Base-by-base conservation (phyloP, 1,284 basidiomycete species). In the Thelephora terrestris region DNA sequence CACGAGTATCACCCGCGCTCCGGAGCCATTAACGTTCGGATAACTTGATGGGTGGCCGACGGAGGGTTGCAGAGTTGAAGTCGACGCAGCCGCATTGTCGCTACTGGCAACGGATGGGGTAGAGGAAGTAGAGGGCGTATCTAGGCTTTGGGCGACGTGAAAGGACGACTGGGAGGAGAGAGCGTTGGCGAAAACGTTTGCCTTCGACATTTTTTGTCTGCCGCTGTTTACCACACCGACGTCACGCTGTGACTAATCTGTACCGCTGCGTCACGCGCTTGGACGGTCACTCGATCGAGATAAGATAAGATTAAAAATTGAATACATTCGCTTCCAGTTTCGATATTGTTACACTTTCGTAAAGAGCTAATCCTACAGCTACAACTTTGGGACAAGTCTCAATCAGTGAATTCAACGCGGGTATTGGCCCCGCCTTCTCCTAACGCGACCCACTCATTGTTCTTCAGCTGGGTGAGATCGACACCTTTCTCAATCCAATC, bases 191-290 rank as follows among this genome's bases (percentile, higher is more conserved):
- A 32, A 23, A 36, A n/a, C 29, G 18, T 25, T 34, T 34, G 45
- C 45, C 45, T 64, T 74, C 66, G 75, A 78, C 79, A 82, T 81
- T 70, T 71, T 66, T 69, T 68, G 64, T 64, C 39, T 25, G 78
- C 73, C 77, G 71, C 72, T 66, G 59, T 70, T 70, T 32, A 32
- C 29, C 29, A 32, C 29, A 32, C 29, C 29, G 29, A 32, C 9
- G 29, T 32, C 29, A 32, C 29, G 9, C 9, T 32, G 29, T 32
- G 29, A 32, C 29, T 32, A 12, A 12, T 32, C 29, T 32, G 29
- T 32, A 32, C 29, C 29, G 14, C 14, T 12, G 29, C 29, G 29
- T 32, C 29, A 32, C 29, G 29, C 29, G 29, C 12, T 32, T 12
- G 29, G 7, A 4, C 4, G 9, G 29, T 32, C 5, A 32, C 29